Conservation (phyloP, 2,329 filamentous ascomycete species). For the Aspergillus sp. region DNA sequence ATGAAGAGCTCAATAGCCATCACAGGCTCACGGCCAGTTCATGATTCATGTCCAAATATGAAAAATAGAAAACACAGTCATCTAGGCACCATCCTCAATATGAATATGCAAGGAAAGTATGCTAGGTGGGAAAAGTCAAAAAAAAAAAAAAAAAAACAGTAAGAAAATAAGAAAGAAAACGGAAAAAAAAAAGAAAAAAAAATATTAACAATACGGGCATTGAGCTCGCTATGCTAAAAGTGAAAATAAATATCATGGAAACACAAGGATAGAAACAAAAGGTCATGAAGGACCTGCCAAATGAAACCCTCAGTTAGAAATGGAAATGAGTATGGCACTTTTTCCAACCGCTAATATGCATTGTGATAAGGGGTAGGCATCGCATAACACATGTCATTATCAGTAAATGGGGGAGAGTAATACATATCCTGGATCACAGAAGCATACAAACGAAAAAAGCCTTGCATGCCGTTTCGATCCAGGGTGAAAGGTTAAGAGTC, state of each 20-base stretch:
- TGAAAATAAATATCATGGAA: conserved; percentile 23
- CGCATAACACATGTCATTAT: conserved; percentile 44
- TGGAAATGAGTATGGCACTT: conserved; percentile 34
- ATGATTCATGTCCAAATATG: neutral
- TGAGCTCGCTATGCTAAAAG: conserved; percentile 40
- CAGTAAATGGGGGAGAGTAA: conserved; percentile 34
- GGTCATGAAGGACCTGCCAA: conserved; percentile 21
- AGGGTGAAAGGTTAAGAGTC: conserved; percentile 24
- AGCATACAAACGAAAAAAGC: conserved; percentile 16
- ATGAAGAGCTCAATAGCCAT: neutral
- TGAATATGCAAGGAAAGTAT: conserved; percentile 3
- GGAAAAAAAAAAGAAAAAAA: conserved; percentile 6
- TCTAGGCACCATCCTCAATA: conserved; percentile 2
- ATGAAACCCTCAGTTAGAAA: conserved; percentile 26
- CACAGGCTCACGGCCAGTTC: neutral
- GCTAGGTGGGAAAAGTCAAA: conserved; percentile 3
- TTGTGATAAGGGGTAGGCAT: conserved; percentile 32
- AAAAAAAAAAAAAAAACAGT: neutral
- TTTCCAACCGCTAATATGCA: conserved; percentile 46
- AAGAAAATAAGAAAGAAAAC: neutral
- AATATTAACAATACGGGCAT: conserved; percentile 25
- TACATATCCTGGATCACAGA: conserved; percentile 34
- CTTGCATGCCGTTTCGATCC: conserved; percentile 18
- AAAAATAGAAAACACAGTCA: neutral
- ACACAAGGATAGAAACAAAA: conserved; percentile 24